Evolutionary conservation across 352 stramenopile species (phyloP).

Genomic region (Plasmopara muralis): DNA sequence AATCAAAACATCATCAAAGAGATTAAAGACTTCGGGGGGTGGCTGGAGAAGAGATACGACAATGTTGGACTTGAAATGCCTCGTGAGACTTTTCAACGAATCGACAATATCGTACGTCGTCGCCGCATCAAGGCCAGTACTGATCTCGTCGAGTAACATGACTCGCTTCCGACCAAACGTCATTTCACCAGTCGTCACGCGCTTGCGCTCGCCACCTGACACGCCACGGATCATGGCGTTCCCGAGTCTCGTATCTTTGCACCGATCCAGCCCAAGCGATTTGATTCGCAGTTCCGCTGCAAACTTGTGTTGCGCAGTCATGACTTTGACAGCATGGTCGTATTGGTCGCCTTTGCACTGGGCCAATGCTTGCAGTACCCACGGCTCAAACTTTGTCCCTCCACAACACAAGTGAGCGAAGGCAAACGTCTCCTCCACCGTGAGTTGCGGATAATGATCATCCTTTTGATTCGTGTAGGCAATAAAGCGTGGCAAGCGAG

Average conservation of each 20-base stretch:
- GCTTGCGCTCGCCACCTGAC: conserved; percentile 45
- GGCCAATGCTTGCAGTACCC: conserved; percentile 10
- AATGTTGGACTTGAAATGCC: conserved; percentile 40
- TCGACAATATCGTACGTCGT: conserved; percentile 77
- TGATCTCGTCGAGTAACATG: conserved; percentile 65
- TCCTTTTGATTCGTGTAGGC: conserved; percentile 37
- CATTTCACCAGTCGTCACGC: conserved; percentile 15
- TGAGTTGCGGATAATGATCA: conserved; percentile 18
- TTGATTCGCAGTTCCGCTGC: conserved; percentile 28
- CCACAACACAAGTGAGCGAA: conserved; percentile 41
- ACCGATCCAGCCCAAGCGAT: conserved; percentile 44
- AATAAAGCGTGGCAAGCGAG: conserved; percentile 33
- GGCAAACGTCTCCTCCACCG: conserved; percentile 50
- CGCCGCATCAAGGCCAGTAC: conserved; percentile 40
- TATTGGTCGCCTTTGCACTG: conserved; percentile 24
- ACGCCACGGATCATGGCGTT: conserved; percentile 48
- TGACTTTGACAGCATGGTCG: conserved; percentile 30
- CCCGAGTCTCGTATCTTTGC: conserved; percentile 50
- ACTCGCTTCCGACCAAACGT: conserved; percentile 12
- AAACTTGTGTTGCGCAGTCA: conserved; percentile 27
- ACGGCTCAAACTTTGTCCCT: conserved; percentile 29
- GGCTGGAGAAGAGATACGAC: conserved; percentile 41
- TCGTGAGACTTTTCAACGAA: conserved; percentile 44
- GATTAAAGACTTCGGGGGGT: conserved; percentile 42
- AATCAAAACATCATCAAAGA: conserved; percentile 51